Base-by-base conservation (phyloP, 495 filamentous ascomycete genomes). In the Lindgomyces ingoldianus region DNA sequence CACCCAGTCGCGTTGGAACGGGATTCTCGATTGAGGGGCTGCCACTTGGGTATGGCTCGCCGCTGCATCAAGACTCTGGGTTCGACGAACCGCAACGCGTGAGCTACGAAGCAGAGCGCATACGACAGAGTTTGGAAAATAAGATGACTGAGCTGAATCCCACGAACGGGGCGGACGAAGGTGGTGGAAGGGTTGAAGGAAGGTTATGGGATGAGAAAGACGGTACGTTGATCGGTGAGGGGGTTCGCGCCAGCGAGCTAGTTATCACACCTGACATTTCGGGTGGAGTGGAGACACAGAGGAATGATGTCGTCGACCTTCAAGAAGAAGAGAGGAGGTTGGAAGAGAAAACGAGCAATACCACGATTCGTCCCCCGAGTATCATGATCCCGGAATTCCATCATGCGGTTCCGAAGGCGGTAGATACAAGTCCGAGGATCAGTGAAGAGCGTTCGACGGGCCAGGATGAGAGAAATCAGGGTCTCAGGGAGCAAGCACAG, bases 1-100 rank as follows among this genome's bases (percentile, higher is more conserved):
- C 19, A 24, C 56, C 54, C 11, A 53, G 27, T 29, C 49, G 57
- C 12, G 47, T 42, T 1, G 60, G 36, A 24, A 67, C 59, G 16
- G 59, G 55, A 3, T 60, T 64, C 46, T 48, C 46, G 19, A 16
- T 57, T 1, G 25, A 11, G 21, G 57, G 51, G 21, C 14, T 39
- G 48, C 12, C 39, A 24, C 22, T 11, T n/a, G n/a, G n/a, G n/a
- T 67, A 70, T 45, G 39, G 48, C 22, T 25, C 39, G 0, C 68
- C 68, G 1, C 10, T 67, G 19, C 74, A 76, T 50, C 72, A 73
- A 21, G 74, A 76, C 46, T 74, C 73, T 22, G 74, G 74, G 3
- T 76, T 76, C 49, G 62, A 64, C 36, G 74, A 76, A 30, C 52
- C 46, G n/a, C 47, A 59, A 18, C 26, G 42, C 11, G 54, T 57